A percentile compares a stretch with the other conserved stretches of the same genome.
Conservation (phyloP, 2,329 filamentous ascomycete species). For the Ramichloridium luteum region DNA sequence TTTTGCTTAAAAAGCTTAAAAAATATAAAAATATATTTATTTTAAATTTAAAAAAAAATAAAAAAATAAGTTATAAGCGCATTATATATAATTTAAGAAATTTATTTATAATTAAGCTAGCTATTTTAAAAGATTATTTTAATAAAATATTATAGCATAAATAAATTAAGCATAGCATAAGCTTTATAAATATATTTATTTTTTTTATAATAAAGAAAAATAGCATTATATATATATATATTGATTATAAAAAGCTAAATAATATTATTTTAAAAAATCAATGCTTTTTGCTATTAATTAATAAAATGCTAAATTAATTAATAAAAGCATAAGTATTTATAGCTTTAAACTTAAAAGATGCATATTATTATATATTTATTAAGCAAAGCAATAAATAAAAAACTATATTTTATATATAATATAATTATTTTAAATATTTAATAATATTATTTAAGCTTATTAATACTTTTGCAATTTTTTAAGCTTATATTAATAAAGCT, state of each 20-base stretch:
- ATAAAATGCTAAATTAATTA: constrained; percentile 16
- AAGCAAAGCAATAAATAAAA: constrained; percentile 14
- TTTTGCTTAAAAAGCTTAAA: too few relatives aligned
- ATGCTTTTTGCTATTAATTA: constrained; percentile 19
- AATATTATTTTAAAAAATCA: constrained; percentile 22
- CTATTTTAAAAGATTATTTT: too few relatives aligned
- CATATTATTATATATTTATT: constrained; percentile 19
- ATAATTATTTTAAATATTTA: constrained; percentile 16
- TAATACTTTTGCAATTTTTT: constrained; percentile 17
- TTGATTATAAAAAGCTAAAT: constrained; percentile 25
- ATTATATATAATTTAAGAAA: too few relatives aligned
- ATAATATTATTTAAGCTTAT: constrained; percentile 18
- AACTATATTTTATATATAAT: constrained; percentile 13
- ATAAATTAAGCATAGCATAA: too few relatives aligned
- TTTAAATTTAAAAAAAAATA: too few relatives aligned
- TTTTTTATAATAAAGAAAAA: constrained; percentile 13
- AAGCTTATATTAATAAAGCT: constrained; percentile 18
- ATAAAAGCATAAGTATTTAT: constrained; percentile 9
- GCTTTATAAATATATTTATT: constrained; percentile 6
- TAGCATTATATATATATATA: constrained; percentile 14
- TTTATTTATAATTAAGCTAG: too few relatives aligned
- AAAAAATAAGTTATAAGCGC: too few relatives aligned
- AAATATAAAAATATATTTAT: too few relatives aligned
- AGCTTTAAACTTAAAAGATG: constrained; percentile 16
- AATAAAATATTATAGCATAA: too few relatives aligned